Evolutionary conservation across 1,284 basidiomycete species (phyloP).

Genomic region (Leccinum ponderosum): DNA sequence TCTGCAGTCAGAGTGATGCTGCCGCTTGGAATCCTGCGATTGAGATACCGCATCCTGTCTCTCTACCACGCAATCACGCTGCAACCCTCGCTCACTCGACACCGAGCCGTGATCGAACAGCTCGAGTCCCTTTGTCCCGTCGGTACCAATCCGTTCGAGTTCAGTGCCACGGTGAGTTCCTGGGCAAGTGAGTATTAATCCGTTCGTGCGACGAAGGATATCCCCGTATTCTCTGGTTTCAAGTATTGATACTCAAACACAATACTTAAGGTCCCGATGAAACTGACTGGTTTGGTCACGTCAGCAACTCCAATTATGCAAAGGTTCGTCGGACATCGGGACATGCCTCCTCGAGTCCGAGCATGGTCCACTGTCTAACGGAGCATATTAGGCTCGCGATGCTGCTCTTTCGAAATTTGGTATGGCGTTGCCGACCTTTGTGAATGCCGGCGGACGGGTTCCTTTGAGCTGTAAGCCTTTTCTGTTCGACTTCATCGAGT

Average conservation of each 20-base stretch:
- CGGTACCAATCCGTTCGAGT: constrained; percentile 55
- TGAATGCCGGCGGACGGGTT: constrained; percentile 65
- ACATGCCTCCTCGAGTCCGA: not conserved
- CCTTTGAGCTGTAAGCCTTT: constrained; percentile 55
- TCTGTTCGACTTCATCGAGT: not conserved
- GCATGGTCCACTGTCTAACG: not conserved
- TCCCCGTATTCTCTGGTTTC: not conserved
- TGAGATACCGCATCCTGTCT: constrained; percentile 13
- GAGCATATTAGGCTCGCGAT: constrained; percentile 38
- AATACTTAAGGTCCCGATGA: constrained; percentile 55
- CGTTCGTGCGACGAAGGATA: not conserved
- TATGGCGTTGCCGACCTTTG: constrained; percentile 59
- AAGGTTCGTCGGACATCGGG: constrained; percentile 42
- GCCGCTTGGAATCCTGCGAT: constrained; percentile 39
- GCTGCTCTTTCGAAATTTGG: constrained; percentile 43
- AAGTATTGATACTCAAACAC: constrained; percentile 1
- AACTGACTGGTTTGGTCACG: constrained; percentile 65
- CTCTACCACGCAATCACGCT: constrained; percentile 26
- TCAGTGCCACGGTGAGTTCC: constrained; percentile 38
- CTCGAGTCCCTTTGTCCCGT: constrained; percentile 50
- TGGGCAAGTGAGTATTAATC: constrained; percentile 55
- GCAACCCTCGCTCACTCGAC: constrained; percentile 37
- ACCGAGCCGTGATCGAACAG: constrained; percentile 44
- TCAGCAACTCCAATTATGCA: constrained; percentile 74
- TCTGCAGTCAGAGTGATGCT: constrained; percentile 54